A percentile compares a stretch with the other conserved stretches of the same genome.
Evolutionary conservation across 768 basidiomycete species (phyloP).

Genomic region (Collybia sordida): DNA sequence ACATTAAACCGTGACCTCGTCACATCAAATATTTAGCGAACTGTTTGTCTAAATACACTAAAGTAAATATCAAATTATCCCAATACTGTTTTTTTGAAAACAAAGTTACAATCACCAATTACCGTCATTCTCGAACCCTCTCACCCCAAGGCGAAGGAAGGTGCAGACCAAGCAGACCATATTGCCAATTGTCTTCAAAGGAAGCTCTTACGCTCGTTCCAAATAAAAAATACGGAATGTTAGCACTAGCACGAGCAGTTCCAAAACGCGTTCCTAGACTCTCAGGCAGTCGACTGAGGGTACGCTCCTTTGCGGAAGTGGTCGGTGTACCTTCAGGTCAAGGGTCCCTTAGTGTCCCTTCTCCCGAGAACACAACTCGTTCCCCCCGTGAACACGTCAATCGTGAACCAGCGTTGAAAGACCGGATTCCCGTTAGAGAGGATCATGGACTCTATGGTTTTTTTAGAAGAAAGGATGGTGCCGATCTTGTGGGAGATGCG

Average conservation of each 20-base stretch:
- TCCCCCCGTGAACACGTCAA: slow-evolving; percentile 7
- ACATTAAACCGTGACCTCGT: slow-evolving; percentile 3
- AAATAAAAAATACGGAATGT: slow-evolving; percentile 4
- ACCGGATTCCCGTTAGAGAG: slow-evolving; percentile 38
- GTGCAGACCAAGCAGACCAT: no score
- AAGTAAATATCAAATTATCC: no score
- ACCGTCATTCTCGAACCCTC: no score
- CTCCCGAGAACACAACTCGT: slow-evolving; percentile 4
- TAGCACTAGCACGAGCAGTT: slow-evolving; percentile 10
- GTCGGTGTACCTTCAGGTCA: slow-evolving; percentile 7
- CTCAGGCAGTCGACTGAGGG: slow-evolving; percentile 5
- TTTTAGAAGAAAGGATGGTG: slow-evolving; percentile 58
- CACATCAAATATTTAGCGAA: slow-evolving; percentile 3
- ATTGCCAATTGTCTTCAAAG: no score
- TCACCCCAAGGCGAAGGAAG: no score
- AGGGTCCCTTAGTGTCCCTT: neutral
- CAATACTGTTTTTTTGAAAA: no score
- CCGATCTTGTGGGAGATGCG: slow-evolving; percentile 43
- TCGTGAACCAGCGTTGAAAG: slow-evolving; percentile 11
- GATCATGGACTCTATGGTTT: slow-evolving; percentile 80
- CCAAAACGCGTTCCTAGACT: slow-evolving; percentile 5
- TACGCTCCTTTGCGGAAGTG: slow-evolving; percentile 26
- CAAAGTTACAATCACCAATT: no score
- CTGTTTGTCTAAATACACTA: neutral
- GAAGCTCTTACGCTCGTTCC: neutral